Conservation (phyloP, 116 monocot species). For the Zostera marina region DNA sequence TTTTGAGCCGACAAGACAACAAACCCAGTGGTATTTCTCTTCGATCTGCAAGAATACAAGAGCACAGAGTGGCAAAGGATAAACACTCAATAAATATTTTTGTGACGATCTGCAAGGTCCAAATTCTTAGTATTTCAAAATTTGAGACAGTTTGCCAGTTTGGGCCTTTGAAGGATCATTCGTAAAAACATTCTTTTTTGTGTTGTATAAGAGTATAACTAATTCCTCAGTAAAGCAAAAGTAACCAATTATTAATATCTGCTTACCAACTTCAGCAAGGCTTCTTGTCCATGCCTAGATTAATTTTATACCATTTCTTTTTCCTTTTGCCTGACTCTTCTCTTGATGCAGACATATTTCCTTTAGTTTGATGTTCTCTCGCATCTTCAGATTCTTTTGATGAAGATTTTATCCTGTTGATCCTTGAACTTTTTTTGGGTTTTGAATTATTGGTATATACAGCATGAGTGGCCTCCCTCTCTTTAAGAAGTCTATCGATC, state of each 20-base stretch:
- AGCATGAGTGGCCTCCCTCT: slow-evolving; percentile 62
- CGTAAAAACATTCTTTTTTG: no score
- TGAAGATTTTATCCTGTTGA: slow-evolving; percentile 21
- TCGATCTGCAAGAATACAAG: no score
- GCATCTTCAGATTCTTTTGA: slow-evolving; percentile 12
- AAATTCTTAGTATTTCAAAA: no score
- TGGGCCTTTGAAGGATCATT: no score
- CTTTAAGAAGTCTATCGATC: slow-evolving; percentile 83
- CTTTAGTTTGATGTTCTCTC: slow-evolving; percentile 20
- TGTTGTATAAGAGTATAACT: no score
- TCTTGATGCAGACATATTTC: slow-evolving; percentile 26
- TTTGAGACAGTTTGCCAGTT: no score
- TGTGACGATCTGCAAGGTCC: no score
- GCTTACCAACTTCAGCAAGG: slow-evolving; percentile 41
- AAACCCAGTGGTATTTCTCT: no score
- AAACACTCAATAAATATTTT: no score
- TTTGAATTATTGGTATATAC: slow-evolving; percentile 47
- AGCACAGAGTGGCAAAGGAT: no score
- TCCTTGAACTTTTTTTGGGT: slow-evolving; percentile 48
- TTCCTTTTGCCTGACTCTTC: slow-evolving; percentile 38
- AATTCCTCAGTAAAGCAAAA: no score
- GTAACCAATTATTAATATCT: neutral
- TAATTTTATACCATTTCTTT: slow-evolving; percentile 82
- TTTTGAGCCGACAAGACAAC: no score
- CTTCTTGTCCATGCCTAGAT: slow-evolving; percentile 47